phyloP scores from a whole-genome alignment of 2,329 filamentous ascomycete genomes.

The Clarireedia hainanense region DNA sequence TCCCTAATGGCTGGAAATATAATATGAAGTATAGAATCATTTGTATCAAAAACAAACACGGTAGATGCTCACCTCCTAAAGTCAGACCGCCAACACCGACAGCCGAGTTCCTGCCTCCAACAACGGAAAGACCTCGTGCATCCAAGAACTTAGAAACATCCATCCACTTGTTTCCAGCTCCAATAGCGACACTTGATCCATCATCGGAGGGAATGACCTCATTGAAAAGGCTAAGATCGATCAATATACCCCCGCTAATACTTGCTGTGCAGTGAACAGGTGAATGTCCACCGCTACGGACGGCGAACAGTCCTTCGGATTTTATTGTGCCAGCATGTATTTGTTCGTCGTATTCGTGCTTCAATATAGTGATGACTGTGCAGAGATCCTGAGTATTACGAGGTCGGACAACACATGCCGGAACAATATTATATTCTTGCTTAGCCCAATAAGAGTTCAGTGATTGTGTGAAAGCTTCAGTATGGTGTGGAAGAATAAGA shows the following conservation, averaged over 20 bases:
- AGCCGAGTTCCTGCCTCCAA: slow-evolving; percentile 31
- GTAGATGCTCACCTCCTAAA: slow-evolving; percentile 14
- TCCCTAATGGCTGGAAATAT: background rate
- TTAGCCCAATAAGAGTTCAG: slow-evolving; percentile 9
- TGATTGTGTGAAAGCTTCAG: background rate
- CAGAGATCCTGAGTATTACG: slow-evolving; percentile 8
- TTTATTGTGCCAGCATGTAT: background rate
- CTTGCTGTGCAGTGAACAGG: slow-evolving; percentile 39
- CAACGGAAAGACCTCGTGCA: slow-evolving; percentile 26
- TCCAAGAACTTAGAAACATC: slow-evolving; percentile 23
- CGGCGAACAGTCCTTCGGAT: slow-evolving; percentile 13
- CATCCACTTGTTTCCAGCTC: slow-evolving; percentile 33
- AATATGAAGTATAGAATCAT: background rate
- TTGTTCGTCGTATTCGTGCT: background rate
- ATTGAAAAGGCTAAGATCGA: slow-evolving; percentile 36
- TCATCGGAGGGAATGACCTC: slow-evolving; percentile 21
- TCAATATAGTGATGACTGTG: slow-evolving; percentile 3
- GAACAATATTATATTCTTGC: slow-evolving; percentile 6
- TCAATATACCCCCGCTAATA: slow-evolving; percentile 39
- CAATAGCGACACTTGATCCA: slow-evolving; percentile 26
- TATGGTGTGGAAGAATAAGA: too few relatives aligned
- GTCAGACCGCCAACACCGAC: slow-evolving; percentile 21
- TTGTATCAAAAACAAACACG: background rate
- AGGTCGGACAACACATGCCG: slow-evolving; percentile 9
- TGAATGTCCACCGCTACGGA: slow-evolving; percentile 22